phyloP scores from a whole-genome alignment of 495 filamentous ascomycete genomes.

The Neurospora pannonica region DNA sequence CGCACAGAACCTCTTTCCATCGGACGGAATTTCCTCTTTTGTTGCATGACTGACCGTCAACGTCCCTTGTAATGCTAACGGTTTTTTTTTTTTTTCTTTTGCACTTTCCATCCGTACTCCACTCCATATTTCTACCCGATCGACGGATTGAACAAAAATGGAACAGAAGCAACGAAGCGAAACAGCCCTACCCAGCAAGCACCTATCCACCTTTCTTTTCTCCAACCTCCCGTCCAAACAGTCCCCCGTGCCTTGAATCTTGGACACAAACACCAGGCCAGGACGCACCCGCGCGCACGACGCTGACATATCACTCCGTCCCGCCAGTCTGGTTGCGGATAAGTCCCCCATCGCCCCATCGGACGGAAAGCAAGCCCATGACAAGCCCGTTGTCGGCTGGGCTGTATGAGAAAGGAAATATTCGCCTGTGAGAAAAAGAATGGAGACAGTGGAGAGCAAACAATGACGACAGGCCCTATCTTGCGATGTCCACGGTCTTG shows the following conservation, averaged over 20 bases:
- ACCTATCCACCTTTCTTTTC: background rate
- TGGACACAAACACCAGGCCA: background rate
- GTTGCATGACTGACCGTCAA: background rate
- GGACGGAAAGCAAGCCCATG: background rate
- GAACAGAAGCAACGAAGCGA: background rate
- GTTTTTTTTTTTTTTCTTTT: background rate
- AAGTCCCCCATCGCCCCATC: background rate
- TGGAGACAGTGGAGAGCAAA: background rate
- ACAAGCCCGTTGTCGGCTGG: background rate
- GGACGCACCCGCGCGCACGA: background rate
- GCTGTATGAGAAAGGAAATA: background rate
- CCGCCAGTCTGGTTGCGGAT: background rate
- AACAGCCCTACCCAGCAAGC: background rate
- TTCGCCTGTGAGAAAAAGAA: background rate
- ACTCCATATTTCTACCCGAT: background rate
- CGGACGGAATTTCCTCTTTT: background rate
- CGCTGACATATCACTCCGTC: background rate
- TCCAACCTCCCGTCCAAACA: background rate
- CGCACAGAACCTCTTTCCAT: background rate
- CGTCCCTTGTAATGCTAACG: background rate
- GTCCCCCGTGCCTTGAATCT: background rate
- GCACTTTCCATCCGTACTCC: background rate
- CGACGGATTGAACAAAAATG: background rate
- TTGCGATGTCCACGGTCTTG: background rate
- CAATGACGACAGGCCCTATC: background rate